Base-by-base conservation (phyloP, 805 yeast species). In the Lachancea sp. region DNA sequence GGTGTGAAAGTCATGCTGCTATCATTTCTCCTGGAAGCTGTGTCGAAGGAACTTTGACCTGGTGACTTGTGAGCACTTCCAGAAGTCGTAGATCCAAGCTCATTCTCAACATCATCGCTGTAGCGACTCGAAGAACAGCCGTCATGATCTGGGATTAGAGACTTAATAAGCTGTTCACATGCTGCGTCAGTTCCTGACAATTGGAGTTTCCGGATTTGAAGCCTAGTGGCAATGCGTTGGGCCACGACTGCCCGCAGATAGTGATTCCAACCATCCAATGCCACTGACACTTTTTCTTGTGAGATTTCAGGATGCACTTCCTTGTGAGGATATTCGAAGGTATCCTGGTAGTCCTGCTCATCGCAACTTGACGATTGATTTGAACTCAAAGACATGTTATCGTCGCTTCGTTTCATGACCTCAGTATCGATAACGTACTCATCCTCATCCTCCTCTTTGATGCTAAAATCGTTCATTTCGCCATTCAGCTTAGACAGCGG, bases 381-480 rank as follows among this genome's bases (percentile, higher is more conserved):
- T 12, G 38, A 32, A 27, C 25, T 37, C 6, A 38, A 34, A 19
- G 39, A 38, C 22, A 22, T 13, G 16, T 43, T 42, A 9, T 34
- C 33, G 22, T 26, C 34, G 13, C 44, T 39, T 11, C 44, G 43
- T 12, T 32, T 42, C 54, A 50, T 52, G 32, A 44, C 41, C 16
- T 42, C 40, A 10, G 56, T 49, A 29, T 53, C 51, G 11, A 54
- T 54, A 7, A 51, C 49, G 38, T 55, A 52, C 38, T 53, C 57
- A 42, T 53, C 57, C 36, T 56, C 58, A 15, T 57, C 59, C 33
- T 58, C 63, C 42, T 60, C 63, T 27, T 43, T 46, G 13, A 57
- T 58, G 11, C 66, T 51, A 32, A 55, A 59, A 19, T 53, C 60
- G 33, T 53, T 52, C 27, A 26, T 32, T 11, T 44, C 48, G n/a